Evolutionary conservation across 2,329 filamentous ascomycete genomes (phyloP), one percentile per base, ranked within the genome.

Genomic region (Teratosphaeria zuluensis): DNA sequence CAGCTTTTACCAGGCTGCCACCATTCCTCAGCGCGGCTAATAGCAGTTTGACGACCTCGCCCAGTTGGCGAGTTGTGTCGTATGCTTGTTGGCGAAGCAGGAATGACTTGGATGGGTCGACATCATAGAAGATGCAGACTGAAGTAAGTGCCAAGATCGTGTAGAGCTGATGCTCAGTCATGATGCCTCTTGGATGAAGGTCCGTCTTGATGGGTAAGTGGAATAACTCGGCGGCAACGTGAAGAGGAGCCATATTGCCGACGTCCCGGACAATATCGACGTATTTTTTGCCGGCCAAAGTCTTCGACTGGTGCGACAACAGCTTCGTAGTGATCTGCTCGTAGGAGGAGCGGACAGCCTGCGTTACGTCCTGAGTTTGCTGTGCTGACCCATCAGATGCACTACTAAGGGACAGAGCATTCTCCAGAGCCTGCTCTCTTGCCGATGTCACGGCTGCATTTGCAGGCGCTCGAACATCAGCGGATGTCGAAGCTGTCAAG

Each of bases 181-280:
- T 82, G 33, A 82, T 70, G 16, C 80, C 81, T 55, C 70, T 68
- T 0, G 79, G 79, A 19, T 77, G 75, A 3, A 77, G 73, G 2
- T 77, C 74, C 0, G 79, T 82, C 69, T 83, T 83, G 33, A 84
- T 68, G 0, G 82, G 81, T 6, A 84, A 69, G 63, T 76, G 78
- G 70, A 83, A 84, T 28, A 84, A 69, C 57, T 78, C 77, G 0
- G 80, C 74, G 58, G 75, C 77, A 67, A 84, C 83, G 66, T 81
- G 78, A 3, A 81, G 76, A 63, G 82, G 80, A 3, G 75, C 77
- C 9, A 80, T 71, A 59, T 82, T 82, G 62, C 79, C 78, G 42
- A 84, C 64, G 60, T 80, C 77, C 12, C 76, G 74, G 58, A 78
- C 73, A 53, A 80, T 74, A 63, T 80, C 78, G 53, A 79, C 75